Evolutionary conservation across 352 stramenopile species (phyloP), one percentile per base, ranked within the genome.

Genomic region (Phytophthora nicotianae): DNA sequence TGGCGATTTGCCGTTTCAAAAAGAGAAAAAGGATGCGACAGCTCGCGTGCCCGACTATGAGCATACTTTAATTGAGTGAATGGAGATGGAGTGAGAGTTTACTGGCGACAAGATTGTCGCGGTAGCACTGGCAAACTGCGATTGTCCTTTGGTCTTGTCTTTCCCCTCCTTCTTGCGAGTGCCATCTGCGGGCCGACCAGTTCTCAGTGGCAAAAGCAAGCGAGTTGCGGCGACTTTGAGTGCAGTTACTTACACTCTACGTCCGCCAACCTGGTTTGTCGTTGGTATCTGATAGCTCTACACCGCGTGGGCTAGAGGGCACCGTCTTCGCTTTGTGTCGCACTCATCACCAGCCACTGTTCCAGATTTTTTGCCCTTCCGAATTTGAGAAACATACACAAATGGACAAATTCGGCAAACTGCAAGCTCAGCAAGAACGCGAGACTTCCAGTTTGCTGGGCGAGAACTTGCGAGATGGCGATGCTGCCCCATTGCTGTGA

Each of bases 1-100:
- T 50, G 26, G 47, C 16, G 47, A 54, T 43, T 54, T 45, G 38
- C 29, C 43, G 56, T 63, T 67, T 67, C 63, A 67, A 61, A 70
- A 40, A 47, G 20, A 21, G 29, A 32, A 49, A 50, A 52, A 48
- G 43, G 42, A 42, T 29, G 57, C 19, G 17, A 20, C 17, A 11
- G 14, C 57, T 65, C 13, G n/a, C 37, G 49, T 43, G 42, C 59
- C 49, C 40, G 57, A 63, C 26, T 50, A 4, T 11, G 14, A 4
- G n/a, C 13, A 38, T 58, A 63, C 11, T 10, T 26, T 27, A 6
- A 17, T 8, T 8, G 53, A 65, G 50, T 46, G 11, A 21, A 6
- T 19, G 0, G 1, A 7, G 14, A 29, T 32, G 32, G 9, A 19
- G 10, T 24, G n/a, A 10, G 3, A 0, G 4, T 5, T 21, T 1